Conservation (phyloP, 2,329 filamentous ascomycete genomes). For the Penicillium sp. region DNA sequence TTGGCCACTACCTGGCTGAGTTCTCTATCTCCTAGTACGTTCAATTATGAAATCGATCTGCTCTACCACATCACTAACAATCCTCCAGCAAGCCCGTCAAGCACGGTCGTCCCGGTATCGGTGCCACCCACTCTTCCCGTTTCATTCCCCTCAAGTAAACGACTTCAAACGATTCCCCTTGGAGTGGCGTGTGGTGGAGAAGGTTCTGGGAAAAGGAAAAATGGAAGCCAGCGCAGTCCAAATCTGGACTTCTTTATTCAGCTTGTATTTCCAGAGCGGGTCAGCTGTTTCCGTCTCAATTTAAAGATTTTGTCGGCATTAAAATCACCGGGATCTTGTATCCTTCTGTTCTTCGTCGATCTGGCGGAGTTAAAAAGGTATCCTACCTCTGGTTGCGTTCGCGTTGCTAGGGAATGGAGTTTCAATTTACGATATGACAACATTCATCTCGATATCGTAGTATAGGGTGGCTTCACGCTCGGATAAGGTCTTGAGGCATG, state of each 20-base stretch:
- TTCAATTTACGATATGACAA: slow-evolving; percentile 35
- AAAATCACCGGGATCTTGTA: slow-evolving; percentile 19
- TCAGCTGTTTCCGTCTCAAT: slow-evolving; percentile 42
- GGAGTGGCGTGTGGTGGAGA: slow-evolving; percentile 38
- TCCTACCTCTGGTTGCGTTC: slow-evolving; percentile 12
- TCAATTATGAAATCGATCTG: not conserved
- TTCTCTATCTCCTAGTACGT: slow-evolving; percentile 99
- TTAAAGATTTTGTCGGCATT: slow-evolving; percentile 41
- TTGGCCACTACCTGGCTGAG: slow-evolving; percentile 98
- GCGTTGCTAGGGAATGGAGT: slow-evolving; percentile 34
- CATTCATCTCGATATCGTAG: slow-evolving; percentile 3
- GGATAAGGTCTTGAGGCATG: not conserved
- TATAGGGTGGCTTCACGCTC: not conserved
- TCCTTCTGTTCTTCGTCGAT: slow-evolving; percentile 42
- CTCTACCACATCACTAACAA: slow-evolving; percentile 48
- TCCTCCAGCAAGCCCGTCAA: slow-evolving; percentile 90
- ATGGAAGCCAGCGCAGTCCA: slow-evolving; percentile 27
- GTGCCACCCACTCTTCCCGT: slow-evolving; percentile 99
- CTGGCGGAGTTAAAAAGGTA: slow-evolving; percentile 37
- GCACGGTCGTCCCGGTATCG: slow-evolving; percentile 99
- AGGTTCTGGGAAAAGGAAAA: slow-evolving; percentile 37
- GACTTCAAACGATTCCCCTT: slow-evolving; percentile 38
- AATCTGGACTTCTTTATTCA: slow-evolving; percentile 37
- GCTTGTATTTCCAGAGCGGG: slow-evolving; percentile 41
- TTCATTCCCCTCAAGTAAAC: slow-evolving; percentile 99